Percentiles rank a stretch among this genome's conserved stretches.
Conservation (phyloP, 441 rosid species). For the Euphorbia celastroides region DNA sequence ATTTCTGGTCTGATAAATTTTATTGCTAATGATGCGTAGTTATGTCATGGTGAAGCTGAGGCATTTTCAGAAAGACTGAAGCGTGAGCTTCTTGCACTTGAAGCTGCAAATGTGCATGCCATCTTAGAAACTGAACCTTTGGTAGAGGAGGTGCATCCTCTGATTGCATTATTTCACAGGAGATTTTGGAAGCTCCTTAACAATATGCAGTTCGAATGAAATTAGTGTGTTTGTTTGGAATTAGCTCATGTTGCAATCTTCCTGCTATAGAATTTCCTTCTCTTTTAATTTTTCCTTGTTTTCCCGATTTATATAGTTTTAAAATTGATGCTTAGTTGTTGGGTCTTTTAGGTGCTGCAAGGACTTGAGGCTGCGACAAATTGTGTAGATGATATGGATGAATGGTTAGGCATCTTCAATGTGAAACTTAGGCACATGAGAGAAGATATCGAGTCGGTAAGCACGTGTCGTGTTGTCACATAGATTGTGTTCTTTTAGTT, state of each 20-base stretch:
- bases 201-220: not conserved
- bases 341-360: constrained; percentile 64
- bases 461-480: constrained; percentile 16
- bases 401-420: constrained; percentile 97
- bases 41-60: constrained; percentile 99
- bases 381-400: constrained; percentile 98
- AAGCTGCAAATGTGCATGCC: constrained; percentile 99
- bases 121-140: constrained; percentile 95
- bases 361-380: constrained; percentile 95
- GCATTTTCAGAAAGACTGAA: constrained; percentile 98
- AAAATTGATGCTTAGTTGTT: constrained; percentile 20
- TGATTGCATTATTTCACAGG: not conserved
- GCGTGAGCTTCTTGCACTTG: constrained; percentile 96
- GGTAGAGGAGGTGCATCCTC: constrained; percentile 68
- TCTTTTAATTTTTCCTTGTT: not conserved
- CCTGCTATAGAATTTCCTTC: not conserved
- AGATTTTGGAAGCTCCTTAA: constrained; percentile 3
- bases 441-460: constrained; percentile 97
- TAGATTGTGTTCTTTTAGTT: not conserved
- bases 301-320: constrained; percentile 9
- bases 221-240: not conserved
- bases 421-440: constrained; percentile 99
- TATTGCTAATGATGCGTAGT: constrained; percentile 40
- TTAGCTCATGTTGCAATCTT: not conserved
- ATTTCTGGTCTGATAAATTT: constrained; percentile 16